Evolutionary conservation across 371 early-diverging fungal species (phyloP).

Genomic region (Syncephalastrum racemosum): DNA sequence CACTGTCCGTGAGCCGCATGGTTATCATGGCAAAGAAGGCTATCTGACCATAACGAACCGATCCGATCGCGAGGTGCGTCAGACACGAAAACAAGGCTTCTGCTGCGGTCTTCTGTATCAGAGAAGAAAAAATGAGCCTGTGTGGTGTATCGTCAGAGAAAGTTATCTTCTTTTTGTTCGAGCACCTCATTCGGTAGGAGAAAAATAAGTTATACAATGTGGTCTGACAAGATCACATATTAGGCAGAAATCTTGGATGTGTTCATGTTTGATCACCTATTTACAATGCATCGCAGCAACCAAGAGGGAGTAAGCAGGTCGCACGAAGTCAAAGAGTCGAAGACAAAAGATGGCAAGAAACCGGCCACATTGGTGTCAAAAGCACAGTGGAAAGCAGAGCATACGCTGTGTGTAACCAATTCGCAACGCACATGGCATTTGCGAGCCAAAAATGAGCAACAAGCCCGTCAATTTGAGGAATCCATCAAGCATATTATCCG

Average conservation of each 20-base stretch:
- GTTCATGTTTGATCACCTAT: conserved; percentile 7
- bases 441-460: conserved; percentile 51
- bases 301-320: conserved; percentile 6
- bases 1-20: conserved; percentile 41
- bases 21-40: conserved; percentile 64
- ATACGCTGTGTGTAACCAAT: conserved; percentile 43
- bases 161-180: conserved; percentile 52
- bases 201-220: conserved; percentile 13
- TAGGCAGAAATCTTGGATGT: conserved; percentile 1
- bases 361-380: conserved; percentile 9
- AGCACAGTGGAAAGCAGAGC: conserved; percentile 39
- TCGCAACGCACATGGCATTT: conserved; percentile 49
- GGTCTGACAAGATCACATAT: conserved; percentile 12
- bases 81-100: conserved; percentile 14
- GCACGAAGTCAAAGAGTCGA: conserved; percentile 1
- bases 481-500: conserved; percentile 35
- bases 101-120: conserved; percentile 14
- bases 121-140: conserved; percentile 18
- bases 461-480: conserved; percentile 49
- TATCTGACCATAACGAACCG: conserved; percentile 35
- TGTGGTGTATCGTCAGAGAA: conserved; percentile 65
- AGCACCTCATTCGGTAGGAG: conserved; percentile 30
- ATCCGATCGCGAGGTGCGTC: conserved; percentile 24
- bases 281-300: conserved; percentile 15
- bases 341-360: conserved; percentile 26